Evolutionary conservation across 257 asterid species (phyloP).

Genomic region (Solanum verrucosum): DNA sequence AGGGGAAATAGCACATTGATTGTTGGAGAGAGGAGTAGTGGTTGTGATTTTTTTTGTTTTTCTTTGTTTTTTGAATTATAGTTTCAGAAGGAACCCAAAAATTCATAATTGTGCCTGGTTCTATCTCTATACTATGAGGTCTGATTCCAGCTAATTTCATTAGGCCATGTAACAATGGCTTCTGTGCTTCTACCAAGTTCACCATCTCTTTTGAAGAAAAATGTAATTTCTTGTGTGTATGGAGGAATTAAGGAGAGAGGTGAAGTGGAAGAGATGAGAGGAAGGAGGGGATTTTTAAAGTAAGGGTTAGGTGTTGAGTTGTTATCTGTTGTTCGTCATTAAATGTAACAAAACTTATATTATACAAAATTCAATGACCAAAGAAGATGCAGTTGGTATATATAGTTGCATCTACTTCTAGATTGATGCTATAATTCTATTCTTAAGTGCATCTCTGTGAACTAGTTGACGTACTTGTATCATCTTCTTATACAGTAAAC

Average conservation of each 20-base stretch:
- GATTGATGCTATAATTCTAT: not conserved
- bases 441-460: not conserved
- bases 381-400: not conserved
- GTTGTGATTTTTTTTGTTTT: conserved; percentile 14
- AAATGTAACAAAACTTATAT: not conserved
- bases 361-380: not conserved
- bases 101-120: conserved; percentile 50
- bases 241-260: not conserved
- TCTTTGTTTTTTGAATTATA: conserved; percentile 17
- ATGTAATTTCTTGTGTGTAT: not conserved
- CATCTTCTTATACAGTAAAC: not conserved
- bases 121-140: conserved; percentile 44
- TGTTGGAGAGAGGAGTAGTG: not conserved
- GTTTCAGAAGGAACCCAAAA: conserved; percentile 68
- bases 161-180: conserved; percentile 43
- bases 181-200: conserved; percentile 63
- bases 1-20: not conserved
- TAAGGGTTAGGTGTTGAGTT: conserved; percentile 33
- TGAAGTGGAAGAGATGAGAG: not conserved
- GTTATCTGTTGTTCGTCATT: conserved; percentile 16
- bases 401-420: not conserved
- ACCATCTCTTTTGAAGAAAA: conserved; percentile 31
- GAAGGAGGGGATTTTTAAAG: not conserved
- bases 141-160: conserved; percentile 67
- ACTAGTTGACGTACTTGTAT: not conserved